phyloP scores from a whole-genome alignment of 768 basidiomycete genomes.

The Hortiboletus campestris region DNA sequence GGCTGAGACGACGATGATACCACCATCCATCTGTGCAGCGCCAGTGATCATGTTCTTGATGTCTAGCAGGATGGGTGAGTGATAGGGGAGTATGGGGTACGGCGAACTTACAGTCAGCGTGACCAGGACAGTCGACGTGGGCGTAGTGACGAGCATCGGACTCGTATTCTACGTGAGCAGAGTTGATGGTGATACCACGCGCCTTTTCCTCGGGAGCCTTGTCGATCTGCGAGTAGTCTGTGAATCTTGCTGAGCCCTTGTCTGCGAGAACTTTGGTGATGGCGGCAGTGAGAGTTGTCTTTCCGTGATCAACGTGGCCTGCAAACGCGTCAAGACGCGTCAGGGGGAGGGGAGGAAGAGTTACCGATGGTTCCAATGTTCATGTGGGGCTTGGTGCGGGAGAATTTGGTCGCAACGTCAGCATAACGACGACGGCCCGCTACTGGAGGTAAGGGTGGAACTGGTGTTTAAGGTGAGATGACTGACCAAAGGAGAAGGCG shows the following conservation, averaged over 20 bases:
- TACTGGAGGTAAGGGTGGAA: background rate
- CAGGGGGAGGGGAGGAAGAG: background rate
- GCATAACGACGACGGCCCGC: constrained; percentile 62
- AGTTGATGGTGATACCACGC: constrained; percentile 99
- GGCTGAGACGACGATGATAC: constrained; percentile 95
- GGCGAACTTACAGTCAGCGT: constrained; percentile 77
- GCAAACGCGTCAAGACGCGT: constrained; percentile 20
- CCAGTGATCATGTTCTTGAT: constrained; percentile 99
- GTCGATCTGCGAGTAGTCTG: constrained; percentile 97
- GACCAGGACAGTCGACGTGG: constrained; percentile 97
- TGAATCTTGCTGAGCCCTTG: constrained; percentile 74
- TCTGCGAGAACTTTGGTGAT: constrained; percentile 91
- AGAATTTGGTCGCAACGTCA: constrained; percentile 57
- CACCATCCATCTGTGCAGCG: constrained; percentile 97
- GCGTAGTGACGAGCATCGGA: constrained; percentile 88
- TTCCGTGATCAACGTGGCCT: constrained; percentile 97
- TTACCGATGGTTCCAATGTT: constrained; percentile 92
- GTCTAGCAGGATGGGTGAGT: constrained; percentile 44
- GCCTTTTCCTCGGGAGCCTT: constrained; percentile 99
- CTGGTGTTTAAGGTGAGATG: no score
- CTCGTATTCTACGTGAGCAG: constrained; percentile 98
- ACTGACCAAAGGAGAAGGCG: constrained; percentile 7
- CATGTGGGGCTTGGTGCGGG: constrained; percentile 84
- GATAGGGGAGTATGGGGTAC: background rate
- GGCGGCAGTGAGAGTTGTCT: constrained; percentile 94